phyloP scores from a whole-genome alignment of 2,329 filamentous ascomycete genomes.

The Fusarium austroafricanum region DNA sequence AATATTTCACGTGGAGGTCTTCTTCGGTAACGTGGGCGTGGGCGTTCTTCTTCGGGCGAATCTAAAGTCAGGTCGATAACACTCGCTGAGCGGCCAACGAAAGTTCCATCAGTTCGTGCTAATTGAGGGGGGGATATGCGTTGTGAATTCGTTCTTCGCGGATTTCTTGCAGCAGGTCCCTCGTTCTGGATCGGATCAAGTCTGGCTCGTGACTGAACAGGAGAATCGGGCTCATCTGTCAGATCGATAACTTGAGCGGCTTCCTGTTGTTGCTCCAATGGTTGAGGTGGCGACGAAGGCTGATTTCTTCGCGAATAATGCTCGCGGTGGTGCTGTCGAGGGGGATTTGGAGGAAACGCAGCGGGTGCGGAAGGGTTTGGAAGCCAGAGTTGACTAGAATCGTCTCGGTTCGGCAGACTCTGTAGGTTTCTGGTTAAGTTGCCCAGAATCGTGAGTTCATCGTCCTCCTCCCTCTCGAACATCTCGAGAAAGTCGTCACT shows the following conservation, averaged over 20 bases:
- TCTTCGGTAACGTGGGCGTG: conserved; percentile 33
- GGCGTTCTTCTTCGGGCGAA: conserved; percentile 52
- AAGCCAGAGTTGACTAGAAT: conserved; percentile 27
- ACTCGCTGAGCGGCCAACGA: conserved; percentile 49
- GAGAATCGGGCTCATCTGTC: conserved; percentile 63
- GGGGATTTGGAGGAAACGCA: conserved; percentile 5
- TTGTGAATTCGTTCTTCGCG: conserved; percentile 56
- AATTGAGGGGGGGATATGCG: conserved; percentile 56
- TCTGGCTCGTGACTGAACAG: conserved; percentile 51
- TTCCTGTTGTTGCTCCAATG: conserved; percentile 10
- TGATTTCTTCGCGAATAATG: conserved; percentile 17
- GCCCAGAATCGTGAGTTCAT: conserved; percentile 33
- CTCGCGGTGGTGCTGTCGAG: background rate
- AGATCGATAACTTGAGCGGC: conserved; percentile 59
- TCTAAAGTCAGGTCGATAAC: conserved; percentile 67
- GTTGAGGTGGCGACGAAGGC: conserved; percentile 18
- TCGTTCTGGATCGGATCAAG: conserved; percentile 38
- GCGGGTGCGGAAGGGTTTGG: conserved; percentile 30
- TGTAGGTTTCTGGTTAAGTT: background rate
- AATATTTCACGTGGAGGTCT: conserved; percentile 16
- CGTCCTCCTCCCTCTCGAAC: conserved; percentile 37
- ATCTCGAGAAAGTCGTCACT: conserved; percentile 39
- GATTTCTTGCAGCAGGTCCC: conserved; percentile 49
- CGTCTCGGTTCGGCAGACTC: background rate
- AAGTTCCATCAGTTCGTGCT: conserved; percentile 59